Evolutionary conservation across 352 stramenopile genomes (phyloP), one percentile per base, ranked within the genome.

Genomic region (Plasmopara muralis): DNA sequence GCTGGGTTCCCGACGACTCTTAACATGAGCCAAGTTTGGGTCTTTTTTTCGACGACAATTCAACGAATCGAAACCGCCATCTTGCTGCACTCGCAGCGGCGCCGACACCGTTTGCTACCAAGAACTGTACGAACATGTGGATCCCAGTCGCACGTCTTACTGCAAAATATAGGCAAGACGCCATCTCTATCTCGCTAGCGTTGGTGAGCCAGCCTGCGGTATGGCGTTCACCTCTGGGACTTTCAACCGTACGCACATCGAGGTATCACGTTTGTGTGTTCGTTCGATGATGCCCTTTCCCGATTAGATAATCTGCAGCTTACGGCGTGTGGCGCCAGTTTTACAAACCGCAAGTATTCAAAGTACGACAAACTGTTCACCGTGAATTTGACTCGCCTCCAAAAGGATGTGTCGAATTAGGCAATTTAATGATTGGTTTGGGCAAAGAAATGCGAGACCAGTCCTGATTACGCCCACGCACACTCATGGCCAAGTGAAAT

Each of bases 391-490:
- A 35, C 7, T 4, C 31, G 10, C 18, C 42, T 47, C 34, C 20
- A 35, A 18, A 16, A 20, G 15, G 14, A 18, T 5, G 20, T 25
- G 4, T 10, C 42, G 4, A 20, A 47, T 9, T 20, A 14, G 5
- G 42, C 20, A 14, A 35, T 47, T 20, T 47, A 47, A n/a, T n/a
- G 14, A 37, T 12, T 47, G 20, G 20, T 35, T 47, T n/a, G 25
- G 18, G 16, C 5, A 15, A 8, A n/a, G 10, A 29, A 10, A 10
- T 7, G 42, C 42, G 5, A 12, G n/a, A 9, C 42, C 42, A 7
- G 13, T 47, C 4, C 12, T 47, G 10, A 47, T 47, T 47, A 35
- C 42, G 18, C 9, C 42, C n/a, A 47, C 42, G 20, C 25, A 33
- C 18, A 20, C 10, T 9, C 10, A 35, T 35, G 20, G 12, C 3